phyloP scores from a whole-genome alignment of 2,329 filamentous ascomycete genomes.

The Ilyonectria robusta region DNA sequence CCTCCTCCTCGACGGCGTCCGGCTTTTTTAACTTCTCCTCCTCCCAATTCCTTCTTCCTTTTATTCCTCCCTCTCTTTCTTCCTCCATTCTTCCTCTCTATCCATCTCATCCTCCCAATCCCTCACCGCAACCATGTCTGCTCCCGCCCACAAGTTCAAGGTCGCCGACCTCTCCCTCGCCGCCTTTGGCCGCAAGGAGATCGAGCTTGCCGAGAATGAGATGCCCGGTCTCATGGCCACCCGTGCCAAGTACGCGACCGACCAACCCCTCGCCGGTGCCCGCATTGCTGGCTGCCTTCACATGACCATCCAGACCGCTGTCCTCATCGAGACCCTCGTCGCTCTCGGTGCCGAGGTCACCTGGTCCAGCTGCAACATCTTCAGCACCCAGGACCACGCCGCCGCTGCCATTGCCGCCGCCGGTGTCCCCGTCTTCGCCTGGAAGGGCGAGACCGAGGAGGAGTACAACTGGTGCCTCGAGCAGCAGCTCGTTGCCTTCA shows the following conservation, averaged over 20 bases:
- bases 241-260: constrained; percentile 88
- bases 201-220: constrained; percentile 95
- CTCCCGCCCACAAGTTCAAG: constrained; percentile 95
- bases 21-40: constrained; percentile 38
- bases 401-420: constrained; percentile 95
- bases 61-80: constrained; percentile 28
- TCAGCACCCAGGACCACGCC: constrained; percentile 98
- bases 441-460: constrained; percentile 96
- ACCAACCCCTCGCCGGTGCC: constrained; percentile 95
- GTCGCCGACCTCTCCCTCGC: constrained; percentile 98
- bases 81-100: constrained; percentile 39
- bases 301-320: constrained; percentile 99
- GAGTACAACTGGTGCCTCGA: constrained; percentile 99
- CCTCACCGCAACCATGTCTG: constrained; percentile 68
- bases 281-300: constrained; percentile 98
- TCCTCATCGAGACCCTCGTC: constrained; percentile 97
- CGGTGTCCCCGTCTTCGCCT: constrained; percentile 87
- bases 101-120: constrained; percentile 33
- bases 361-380: constrained; percentile 99
- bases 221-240: constrained; percentile 99
- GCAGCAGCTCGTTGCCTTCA: constrained; percentile 97
- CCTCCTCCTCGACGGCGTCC: constrained; percentile 33
- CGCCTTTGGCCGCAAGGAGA: constrained; percentile 99
- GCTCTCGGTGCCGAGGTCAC: constrained; percentile 97
- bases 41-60: constrained; percentile 24